Percentiles rank a stretch among this genome's conserved stretches.
These are phyloP conservation scores for Calonectria hawksworthii DNA, from an alignment of 2,329 filamentous ascomycete species.

Conservation along the genomic window DNA sequence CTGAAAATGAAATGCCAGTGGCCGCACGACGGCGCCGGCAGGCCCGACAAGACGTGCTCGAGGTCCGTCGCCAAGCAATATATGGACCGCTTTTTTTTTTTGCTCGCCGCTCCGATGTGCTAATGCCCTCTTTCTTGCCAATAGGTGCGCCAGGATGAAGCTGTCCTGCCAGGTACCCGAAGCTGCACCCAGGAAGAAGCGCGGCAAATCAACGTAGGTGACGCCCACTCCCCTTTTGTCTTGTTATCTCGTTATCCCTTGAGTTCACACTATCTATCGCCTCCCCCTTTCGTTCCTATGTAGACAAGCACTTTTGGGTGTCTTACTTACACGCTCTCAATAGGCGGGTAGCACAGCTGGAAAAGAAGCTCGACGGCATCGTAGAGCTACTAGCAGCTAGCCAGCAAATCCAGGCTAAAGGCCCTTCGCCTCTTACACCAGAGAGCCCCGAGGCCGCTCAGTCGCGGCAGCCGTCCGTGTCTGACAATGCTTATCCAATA, in stretches of 20 bases:
- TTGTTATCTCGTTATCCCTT: neutral
- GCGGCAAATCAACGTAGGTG: conserved; percentile 54
- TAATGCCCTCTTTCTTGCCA: neutral
- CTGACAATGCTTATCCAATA: neutral
- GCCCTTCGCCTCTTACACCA: conserved; percentile 40
- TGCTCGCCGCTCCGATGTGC: neutral
- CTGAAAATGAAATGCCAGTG: conserved; percentile 56
- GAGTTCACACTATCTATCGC: no score
- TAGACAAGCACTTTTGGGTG: neutral
- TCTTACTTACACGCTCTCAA: neutral
- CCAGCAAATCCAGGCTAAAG: conserved; percentile 43
- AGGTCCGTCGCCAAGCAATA: conserved; percentile 42
- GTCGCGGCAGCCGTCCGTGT: neutral
- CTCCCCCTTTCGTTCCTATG: no score
- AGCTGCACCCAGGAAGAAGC: conserved; percentile 49
- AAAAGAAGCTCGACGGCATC: conserved; percentile 57
- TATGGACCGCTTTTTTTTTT: neutral
- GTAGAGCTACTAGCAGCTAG: conserved; percentile 53
- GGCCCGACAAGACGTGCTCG: conserved; percentile 41
- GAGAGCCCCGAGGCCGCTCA: conserved; percentile 39
- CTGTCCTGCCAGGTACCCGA: conserved; percentile 52
- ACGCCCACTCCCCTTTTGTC: neutral
- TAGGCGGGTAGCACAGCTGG: conserved; percentile 54
- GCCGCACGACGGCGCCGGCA: conserved; percentile 41
- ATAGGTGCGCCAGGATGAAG: conserved; percentile 53